Percentiles rank a stretch among this genome's conserved stretches.
phyloP scores from a whole-genome alignment of 345 rosid genomes.

The Dipteronia dyeriana region DNA sequence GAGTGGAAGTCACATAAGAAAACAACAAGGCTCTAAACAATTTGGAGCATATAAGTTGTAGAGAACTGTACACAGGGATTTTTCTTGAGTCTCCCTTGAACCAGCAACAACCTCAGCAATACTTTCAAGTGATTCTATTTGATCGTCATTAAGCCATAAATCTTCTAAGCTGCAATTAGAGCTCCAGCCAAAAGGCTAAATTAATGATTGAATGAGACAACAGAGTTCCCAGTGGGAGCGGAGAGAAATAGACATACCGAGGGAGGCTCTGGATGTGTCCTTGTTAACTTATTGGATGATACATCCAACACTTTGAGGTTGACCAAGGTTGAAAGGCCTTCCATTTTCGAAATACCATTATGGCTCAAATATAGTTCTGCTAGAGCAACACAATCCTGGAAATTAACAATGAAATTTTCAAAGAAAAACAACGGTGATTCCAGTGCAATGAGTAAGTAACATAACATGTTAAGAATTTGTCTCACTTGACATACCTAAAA shows the following conservation, averaged over 20 bases:
- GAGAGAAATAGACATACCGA: constrained; percentile 40
- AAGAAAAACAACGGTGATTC: background rate
- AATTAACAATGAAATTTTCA: background rate
- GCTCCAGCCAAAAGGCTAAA: constrained; percentile 24
- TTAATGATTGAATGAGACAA: background rate
- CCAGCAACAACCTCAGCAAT: constrained; percentile 69
- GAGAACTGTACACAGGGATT: constrained; percentile 83
- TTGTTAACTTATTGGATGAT: constrained; percentile 83
- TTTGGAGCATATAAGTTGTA: constrained; percentile 10
- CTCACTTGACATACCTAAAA: constrained; percentile 54
- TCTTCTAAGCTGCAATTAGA: constrained; percentile 73
- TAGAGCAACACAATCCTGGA: constrained; percentile 78
- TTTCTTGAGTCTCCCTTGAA: constrained; percentile 77
- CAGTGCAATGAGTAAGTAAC: constrained; percentile 6
- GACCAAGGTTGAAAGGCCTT: constrained; percentile 74
- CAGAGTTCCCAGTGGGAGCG: background rate
- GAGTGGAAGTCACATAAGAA: background rate
- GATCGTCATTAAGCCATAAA: constrained; percentile 92
- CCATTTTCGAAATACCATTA: constrained; percentile 89
- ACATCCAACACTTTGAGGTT: constrained; percentile 78
- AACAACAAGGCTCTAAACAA: background rate
- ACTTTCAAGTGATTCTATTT: constrained; percentile 71
- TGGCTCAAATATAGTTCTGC: constrained; percentile 96
- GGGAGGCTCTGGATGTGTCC: constrained; percentile 76
- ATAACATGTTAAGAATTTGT: background rate